Conservation (phyloP, 1,284 basidiomycete genomes). For the Ganoderma meredithae region DNA sequence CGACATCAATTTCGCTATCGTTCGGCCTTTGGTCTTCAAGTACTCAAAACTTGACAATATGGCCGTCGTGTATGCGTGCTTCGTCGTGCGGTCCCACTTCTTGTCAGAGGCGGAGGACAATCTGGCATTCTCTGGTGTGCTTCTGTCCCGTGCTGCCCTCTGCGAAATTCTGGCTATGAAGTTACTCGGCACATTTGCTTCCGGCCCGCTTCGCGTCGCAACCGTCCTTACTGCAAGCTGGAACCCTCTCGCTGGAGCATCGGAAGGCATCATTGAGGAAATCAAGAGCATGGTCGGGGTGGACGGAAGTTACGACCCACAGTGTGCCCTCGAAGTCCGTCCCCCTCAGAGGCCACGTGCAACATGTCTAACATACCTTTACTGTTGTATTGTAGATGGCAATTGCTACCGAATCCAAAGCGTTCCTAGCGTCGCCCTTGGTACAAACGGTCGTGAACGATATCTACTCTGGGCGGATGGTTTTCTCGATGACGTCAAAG, state of each 20-base stretch:
- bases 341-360: not conserved
- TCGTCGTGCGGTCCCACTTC: slow-evolving; percentile 70
- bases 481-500: slow-evolving; percentile 70
- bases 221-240: slow-evolving; percentile 80
- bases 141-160: slow-evolving; percentile 73
- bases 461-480: slow-evolving; percentile 77
- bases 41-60: slow-evolving; percentile 80
- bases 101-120: slow-evolving; percentile 62
- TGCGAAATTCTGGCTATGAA: slow-evolving; percentile 90
- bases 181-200: slow-evolving; percentile 77
- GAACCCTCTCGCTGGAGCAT: slow-evolving; percentile 84
- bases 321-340: slow-evolving; percentile 83
- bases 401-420: slow-evolving; percentile 82
- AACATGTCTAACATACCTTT: slow-evolving; percentile 4
- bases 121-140: slow-evolving; percentile 79
- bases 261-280: slow-evolving; percentile 67
- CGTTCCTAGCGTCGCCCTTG: slow-evolving; percentile 80
- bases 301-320: slow-evolving; percentile 64
- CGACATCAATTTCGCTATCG: slow-evolving; percentile 84
- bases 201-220: slow-evolving; percentile 76
- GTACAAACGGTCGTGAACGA: slow-evolving; percentile 86
- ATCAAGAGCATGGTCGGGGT: slow-evolving; percentile 63
- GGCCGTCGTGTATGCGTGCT: slow-evolving; percentile 76
- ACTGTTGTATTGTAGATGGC: slow-evolving; percentile 68
- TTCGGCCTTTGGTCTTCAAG: slow-evolving; percentile 81